Conservation (phyloP, 495 filamentous ascomycete genomes). For the Lepidopterella palustris region DNA sequence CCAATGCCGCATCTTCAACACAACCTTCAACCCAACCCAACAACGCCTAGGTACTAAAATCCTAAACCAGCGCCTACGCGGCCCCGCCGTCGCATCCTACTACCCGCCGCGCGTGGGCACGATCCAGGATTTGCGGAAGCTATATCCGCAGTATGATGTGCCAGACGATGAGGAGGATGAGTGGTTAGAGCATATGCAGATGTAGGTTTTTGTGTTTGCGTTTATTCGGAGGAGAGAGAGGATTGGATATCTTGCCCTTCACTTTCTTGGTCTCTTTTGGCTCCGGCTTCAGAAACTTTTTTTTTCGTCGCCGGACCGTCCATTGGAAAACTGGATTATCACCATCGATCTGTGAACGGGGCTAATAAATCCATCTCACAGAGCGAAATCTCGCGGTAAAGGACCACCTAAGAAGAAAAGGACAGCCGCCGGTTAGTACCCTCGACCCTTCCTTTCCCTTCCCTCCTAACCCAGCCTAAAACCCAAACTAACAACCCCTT, state of each 20-base stretch:
- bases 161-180: conserved; percentile 72
- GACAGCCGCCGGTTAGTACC: conserved; percentile 58
- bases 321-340: background rate
- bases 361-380: conserved; percentile 32
- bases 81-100: conserved; percentile 71
- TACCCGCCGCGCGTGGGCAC: conserved; percentile 73
- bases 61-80: conserved; percentile 74
- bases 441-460: too few relatives aligned
- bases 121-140: conserved; percentile 57
- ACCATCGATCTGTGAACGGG: conserved; percentile 1
- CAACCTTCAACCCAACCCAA: conserved; percentile 79
- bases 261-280: conserved; percentile 21
- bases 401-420: conserved; percentile 87
- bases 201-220: conserved; percentile 39
- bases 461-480: background rate
- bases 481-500: background rate
- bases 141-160: conserved; percentile 57
- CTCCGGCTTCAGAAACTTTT: conserved; percentile 1
- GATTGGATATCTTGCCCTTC: too few relatives aligned
- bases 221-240: conserved; percentile 8
- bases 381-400: conserved; percentile 74
- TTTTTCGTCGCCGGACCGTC: background rate
- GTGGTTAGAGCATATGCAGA: conserved; percentile 66
- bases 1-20: conserved; percentile 85
- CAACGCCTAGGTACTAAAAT: conserved; percentile 81